Conservation (phyloP, 495 filamentous ascomycete species). For the Terfezia claveryi region DNA sequence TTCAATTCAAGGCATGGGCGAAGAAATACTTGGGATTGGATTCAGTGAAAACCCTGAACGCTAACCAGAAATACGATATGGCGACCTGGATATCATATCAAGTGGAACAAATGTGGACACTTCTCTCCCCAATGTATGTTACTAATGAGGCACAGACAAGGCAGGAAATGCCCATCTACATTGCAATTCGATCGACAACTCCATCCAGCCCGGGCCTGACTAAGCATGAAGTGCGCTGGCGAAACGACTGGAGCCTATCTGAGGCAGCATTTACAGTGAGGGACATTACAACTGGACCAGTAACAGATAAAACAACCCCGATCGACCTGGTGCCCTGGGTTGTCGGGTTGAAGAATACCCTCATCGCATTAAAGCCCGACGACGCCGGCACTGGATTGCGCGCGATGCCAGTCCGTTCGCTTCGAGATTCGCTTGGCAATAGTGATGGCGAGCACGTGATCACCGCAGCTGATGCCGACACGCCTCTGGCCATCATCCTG, state of each 20-base stretch:
- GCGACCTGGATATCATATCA: background rate
- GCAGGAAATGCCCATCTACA: background rate
- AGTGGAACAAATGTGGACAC: background rate
- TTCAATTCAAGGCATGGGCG: background rate
- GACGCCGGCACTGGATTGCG: background rate
- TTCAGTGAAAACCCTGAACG: background rate
- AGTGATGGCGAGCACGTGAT: background rate
- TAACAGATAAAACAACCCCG: background rate
- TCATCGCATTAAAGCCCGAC: background rate
- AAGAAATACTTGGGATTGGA: background rate
- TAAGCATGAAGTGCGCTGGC: background rate
- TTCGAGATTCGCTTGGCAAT: background rate
- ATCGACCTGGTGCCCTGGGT: background rate
- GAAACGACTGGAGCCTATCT: background rate
- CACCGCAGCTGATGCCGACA: background rate
- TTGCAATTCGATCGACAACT: background rate
- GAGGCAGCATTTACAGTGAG: background rate
- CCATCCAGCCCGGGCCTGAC: background rate
- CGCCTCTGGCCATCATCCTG: slow-evolving; percentile 1
- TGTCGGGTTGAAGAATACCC: background rate
- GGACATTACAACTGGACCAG: background rate
- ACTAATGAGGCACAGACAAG: background rate
- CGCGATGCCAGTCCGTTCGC: background rate
- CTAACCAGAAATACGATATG: background rate
- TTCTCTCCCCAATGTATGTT: background rate